Evolutionary conservation across 2,329 filamentous ascomycete species (phyloP).

Genomic region (Mycosphaerella arachidis): DNA sequence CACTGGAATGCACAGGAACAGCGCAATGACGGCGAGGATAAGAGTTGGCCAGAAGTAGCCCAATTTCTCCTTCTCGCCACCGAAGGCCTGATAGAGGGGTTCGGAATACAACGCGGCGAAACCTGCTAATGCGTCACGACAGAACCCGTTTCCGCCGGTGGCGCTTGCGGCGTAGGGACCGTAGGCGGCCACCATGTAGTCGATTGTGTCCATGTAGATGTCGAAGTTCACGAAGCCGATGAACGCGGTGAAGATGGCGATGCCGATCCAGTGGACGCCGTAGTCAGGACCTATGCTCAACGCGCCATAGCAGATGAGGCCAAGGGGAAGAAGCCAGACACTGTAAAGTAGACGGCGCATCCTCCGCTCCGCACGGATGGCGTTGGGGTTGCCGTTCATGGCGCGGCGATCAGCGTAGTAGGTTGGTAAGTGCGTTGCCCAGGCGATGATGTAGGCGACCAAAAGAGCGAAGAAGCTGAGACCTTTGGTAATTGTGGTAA

Average conservation of each 20-base stretch:
- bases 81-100: conserved; percentile 42
- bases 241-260: conserved; percentile 59
- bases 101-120: conserved; percentile 64
- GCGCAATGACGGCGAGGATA: conserved; percentile 48
- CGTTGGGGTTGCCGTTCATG: conserved; percentile 49
- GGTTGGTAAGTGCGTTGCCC: conserved; percentile 53
- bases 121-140: conserved; percentile 68
- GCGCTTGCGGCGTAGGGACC: conserved; percentile 69
- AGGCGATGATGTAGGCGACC: conserved; percentile 62
- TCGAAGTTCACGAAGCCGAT: conserved; percentile 64
- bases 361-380: conserved; percentile 59
- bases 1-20: conserved; percentile 51
- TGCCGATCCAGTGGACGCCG: conserved; percentile 60
- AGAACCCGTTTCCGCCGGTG: conserved; percentile 71
- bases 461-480: conserved; percentile 57
- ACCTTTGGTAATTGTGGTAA: conserved; percentile 53
- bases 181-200: conserved; percentile 69
- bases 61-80: conserved; percentile 21
- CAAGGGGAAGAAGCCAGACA: neutral
- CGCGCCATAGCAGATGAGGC: neutral
- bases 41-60: conserved; percentile 48
- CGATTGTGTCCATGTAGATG: conserved; percentile 33
- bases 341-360: conserved; percentile 59
- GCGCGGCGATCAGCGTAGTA: conserved; percentile 37
- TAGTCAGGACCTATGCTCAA: conserved; percentile 50